These are phyloP conservation scores for Apophysomyces elegans DNA, from an alignment of 371 early-diverging fungal genomes.

Conservation along the genomic window DNA sequence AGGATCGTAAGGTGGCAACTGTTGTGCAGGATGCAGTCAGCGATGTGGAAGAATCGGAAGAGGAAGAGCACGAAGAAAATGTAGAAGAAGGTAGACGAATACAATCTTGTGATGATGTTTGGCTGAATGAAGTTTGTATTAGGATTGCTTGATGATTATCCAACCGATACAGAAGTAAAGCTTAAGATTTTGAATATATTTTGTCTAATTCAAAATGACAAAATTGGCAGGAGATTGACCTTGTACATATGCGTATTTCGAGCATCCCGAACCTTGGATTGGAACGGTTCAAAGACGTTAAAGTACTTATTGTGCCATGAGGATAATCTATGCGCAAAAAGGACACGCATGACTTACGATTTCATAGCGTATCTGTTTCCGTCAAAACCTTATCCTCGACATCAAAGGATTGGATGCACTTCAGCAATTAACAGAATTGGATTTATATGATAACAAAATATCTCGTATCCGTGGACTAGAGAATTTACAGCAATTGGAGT, in stretches of 20 bases:
- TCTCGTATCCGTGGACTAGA: slow-evolving; percentile 72
- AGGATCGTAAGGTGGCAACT: not conserved
- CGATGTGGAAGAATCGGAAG: slow-evolving; percentile 31
- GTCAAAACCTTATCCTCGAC: slow-evolving; percentile 88
- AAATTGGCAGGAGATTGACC: slow-evolving; percentile 71
- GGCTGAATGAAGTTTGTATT: not conserved
- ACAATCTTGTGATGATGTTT: not conserved
- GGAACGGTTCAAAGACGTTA: slow-evolving; percentile 69
- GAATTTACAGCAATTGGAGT: slow-evolving; percentile 65
- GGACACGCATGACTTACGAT: not conserved
- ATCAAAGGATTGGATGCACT: slow-evolving; percentile 73
- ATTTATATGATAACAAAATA: slow-evolving; percentile 96
- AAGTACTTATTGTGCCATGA: slow-evolving; percentile 47
- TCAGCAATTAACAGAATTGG: slow-evolving; percentile 79
- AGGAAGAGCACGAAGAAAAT: slow-evolving; percentile 23
- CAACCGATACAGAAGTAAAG: slow-evolving; percentile 38
- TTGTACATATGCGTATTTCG: slow-evolving; percentile 77
- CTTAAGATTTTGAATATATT: no score
- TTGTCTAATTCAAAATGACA: no score
- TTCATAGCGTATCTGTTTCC: slow-evolving; percentile 72
- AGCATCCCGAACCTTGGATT: slow-evolving; percentile 64
- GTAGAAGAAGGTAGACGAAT: slow-evolving; percentile 26
- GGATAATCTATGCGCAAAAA: not conserved
- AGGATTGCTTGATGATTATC: slow-evolving; percentile 47
- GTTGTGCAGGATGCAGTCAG: slow-evolving; percentile 9